phyloP scores from a whole-genome alignment of 805 yeast genomes.

The Ogataea chonburiensis region DNA sequence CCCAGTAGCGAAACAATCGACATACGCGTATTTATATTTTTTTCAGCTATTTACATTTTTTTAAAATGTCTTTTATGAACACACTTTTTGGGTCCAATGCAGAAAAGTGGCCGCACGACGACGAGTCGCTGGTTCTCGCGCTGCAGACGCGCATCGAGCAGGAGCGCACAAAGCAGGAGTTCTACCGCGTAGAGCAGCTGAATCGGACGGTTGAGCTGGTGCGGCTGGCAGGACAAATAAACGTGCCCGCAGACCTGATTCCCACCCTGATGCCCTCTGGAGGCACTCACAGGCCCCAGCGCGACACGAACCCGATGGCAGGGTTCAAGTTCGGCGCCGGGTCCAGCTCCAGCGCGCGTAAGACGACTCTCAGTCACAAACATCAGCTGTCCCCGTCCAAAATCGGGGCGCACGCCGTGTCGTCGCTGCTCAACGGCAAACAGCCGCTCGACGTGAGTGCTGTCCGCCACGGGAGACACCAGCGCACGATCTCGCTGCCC shows the following conservation, averaged over 20 bases:
- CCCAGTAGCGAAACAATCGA: slow-evolving; percentile 92
- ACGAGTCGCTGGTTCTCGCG: slow-evolving; percentile 56
- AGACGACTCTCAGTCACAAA: slow-evolving; percentile 17
- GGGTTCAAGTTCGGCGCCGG: slow-evolving; percentile 34
- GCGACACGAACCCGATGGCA: slow-evolving; percentile 24
- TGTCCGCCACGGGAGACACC: slow-evolving; percentile 35
- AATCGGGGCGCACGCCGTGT: slow-evolving; percentile 71
- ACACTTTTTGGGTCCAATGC: slow-evolving; percentile 53
- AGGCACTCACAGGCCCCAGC: slow-evolving; percentile 1
- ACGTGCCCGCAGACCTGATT: slow-evolving; percentile 63
- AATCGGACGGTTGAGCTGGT: slow-evolving; percentile 60
- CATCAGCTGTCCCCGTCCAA: slow-evolving; percentile 44
- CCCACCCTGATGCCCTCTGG: slow-evolving; percentile 49
- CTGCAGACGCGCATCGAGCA: slow-evolving; percentile 64
- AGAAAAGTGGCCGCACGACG: slow-evolving; percentile 53
- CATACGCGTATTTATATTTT: slow-evolving; percentile 44
- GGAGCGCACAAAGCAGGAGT: slow-evolving; percentile 81
- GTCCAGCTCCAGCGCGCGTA: slow-evolving; percentile 16
- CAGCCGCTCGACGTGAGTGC: slow-evolving; percentile 23
- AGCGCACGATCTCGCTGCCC: slow-evolving; percentile 42
- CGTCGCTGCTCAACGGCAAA: slow-evolving; percentile 34
- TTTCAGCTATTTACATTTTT: neutral
- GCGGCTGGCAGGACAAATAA: slow-evolving; percentile 55
- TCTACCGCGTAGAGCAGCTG: slow-evolving; percentile 61
- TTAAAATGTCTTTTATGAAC: slow-evolving; percentile 39